phyloP scores from a whole-genome alignment of 306 rosid genomes.

The Prunus mongolica region DNA sequence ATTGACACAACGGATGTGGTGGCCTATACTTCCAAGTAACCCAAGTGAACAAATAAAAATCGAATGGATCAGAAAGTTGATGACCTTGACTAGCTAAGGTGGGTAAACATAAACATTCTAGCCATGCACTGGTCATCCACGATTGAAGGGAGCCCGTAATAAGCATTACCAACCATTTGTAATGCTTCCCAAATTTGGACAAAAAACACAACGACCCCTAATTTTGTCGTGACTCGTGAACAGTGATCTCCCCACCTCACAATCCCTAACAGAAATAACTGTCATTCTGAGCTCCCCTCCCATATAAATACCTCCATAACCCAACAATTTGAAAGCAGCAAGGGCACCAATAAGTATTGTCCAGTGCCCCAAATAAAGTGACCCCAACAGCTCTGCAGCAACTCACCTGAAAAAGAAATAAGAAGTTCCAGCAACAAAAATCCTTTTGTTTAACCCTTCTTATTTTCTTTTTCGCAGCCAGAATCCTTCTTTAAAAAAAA shows the following conservation, averaged over 20 bases:
- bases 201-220: not conserved
- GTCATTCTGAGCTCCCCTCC: not conserved
- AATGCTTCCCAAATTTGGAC: not conserved
- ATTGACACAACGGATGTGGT: no score
- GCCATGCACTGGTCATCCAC: not conserved
- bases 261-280: not conserved
- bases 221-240: not conserved
- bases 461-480: not conserved
- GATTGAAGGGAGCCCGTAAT: not conserved
- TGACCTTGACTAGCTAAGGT: not conserved
- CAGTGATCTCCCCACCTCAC: not conserved
- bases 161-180: not conserved
- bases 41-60: no score
- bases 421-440: no score
- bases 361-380: not conserved
- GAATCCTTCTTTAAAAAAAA: not conserved
- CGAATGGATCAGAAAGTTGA: no score
- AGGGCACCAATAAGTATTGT: not conserved
- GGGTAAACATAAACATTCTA: not conserved
- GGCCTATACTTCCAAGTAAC: no score
- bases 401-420: constrained; percentile 3
- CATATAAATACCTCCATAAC: constrained; percentile 1
- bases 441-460: not conserved
- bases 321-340: not conserved
- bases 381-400: constrained; percentile 12